phyloP scores from a whole-genome alignment of 75 land plant genomes.

The Chamaecyparis obtusa region DNA sequence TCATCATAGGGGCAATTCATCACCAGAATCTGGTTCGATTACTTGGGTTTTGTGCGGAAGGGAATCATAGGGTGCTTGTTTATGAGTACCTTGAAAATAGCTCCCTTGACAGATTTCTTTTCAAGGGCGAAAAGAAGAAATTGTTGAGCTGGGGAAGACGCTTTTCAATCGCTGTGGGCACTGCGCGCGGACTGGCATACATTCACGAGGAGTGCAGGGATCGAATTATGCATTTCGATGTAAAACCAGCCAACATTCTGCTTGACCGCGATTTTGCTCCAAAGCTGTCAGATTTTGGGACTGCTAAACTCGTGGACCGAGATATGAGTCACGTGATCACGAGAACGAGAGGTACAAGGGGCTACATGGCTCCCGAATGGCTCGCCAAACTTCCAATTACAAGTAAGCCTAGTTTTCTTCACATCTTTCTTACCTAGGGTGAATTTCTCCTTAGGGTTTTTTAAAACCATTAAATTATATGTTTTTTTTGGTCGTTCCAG shows the following conservation, averaged over 20 bases:
- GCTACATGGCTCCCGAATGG: constrained; percentile 56
- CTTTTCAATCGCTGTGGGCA: constrained; percentile 35
- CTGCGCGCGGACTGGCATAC: constrained; percentile 62
- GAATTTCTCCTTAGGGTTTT: not conserved
- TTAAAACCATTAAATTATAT: not conserved
- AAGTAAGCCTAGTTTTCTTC: not conserved
- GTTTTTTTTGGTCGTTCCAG: constrained; percentile 17
- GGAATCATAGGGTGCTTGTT: constrained; percentile 37
- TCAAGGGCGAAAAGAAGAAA: not conserved
- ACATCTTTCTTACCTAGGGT: not conserved
- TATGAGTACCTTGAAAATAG: constrained; percentile 36
- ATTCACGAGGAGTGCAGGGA: constrained; percentile 56
- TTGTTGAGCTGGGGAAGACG: constrained; percentile 43
- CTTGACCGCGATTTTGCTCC: constrained; percentile 28
- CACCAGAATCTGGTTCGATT: constrained; percentile 3
- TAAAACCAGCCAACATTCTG: constrained; percentile 42
- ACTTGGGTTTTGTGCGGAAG: constrained; percentile 36
- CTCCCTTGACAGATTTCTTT: constrained; percentile 16
- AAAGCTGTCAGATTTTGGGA: constrained; percentile 44
- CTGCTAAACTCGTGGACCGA: constrained; percentile 32
- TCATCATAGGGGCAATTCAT: constrained; percentile 24
- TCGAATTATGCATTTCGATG: constrained; percentile 72
- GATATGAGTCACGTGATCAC: constrained; percentile 23
- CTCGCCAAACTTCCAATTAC: constrained; percentile 4
- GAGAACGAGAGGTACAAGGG: constrained; percentile 36